Conservation (phyloP, 2,329 filamentous ascomycete species). For the Arthrobotrys sphaeroides region DNA sequence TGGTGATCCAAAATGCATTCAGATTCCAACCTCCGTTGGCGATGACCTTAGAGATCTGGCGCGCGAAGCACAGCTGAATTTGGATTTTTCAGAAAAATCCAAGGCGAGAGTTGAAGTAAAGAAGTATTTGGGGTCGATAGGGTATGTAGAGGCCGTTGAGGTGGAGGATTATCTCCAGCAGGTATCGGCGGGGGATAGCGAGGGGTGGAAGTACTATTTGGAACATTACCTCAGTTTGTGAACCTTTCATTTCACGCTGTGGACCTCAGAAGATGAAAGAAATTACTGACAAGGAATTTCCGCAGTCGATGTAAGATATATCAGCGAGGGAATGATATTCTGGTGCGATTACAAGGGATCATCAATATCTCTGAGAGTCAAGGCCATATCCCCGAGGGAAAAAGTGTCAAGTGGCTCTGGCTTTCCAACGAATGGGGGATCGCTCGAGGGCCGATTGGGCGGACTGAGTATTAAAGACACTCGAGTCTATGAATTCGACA, state of each 20-base stretch:
- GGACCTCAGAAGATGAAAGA: too few species aligned
- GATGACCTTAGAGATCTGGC: slow-evolving; percentile 38
- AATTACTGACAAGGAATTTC: slow-evolving; percentile 9
- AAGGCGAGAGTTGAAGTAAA: slow-evolving; percentile 55
- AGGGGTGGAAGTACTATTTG: slow-evolving; percentile 57
- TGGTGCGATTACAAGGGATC: slow-evolving; percentile 38
- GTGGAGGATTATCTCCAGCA: slow-evolving; percentile 54
- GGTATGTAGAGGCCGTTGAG: slow-evolving; percentile 51
- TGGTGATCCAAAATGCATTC: slow-evolving; percentile 47
- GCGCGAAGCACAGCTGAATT: neutral
- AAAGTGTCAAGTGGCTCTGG: neutral
- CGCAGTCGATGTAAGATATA: slow-evolving; percentile 31
- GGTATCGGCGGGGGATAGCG: slow-evolving; percentile 43
- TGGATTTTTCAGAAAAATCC: slow-evolving; percentile 50
- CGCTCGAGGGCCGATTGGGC: slow-evolving; percentile 9
- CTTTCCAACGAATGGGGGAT: neutral
- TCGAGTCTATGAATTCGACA: slow-evolving; percentile 35
- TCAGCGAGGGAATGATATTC: slow-evolving; percentile 35
- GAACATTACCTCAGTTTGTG: slow-evolving; percentile 57
- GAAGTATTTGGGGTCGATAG: slow-evolving; percentile 55
- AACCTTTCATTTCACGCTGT: neutral
- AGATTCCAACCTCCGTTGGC: slow-evolving; percentile 34
- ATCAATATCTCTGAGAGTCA: slow-evolving; percentile 31
- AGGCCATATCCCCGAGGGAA: slow-evolving; percentile 27
- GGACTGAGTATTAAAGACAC: slow-evolving; percentile 30